phyloP scores from a whole-genome alignment of 768 basidiomycete genomes.

The Boletus vinaceobasis region DNA sequence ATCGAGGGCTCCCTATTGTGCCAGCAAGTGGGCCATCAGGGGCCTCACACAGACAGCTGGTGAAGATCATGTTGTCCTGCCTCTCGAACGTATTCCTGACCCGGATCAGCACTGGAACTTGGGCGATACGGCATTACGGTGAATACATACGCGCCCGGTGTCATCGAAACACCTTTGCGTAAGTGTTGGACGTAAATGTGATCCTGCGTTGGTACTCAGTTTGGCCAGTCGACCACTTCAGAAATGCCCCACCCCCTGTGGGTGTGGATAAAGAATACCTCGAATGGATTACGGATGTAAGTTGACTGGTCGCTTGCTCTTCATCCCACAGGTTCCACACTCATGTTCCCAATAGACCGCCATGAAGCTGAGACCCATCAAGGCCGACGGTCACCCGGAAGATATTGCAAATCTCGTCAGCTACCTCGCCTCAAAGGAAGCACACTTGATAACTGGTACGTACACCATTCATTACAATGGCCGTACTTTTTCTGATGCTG shows the following conservation, averaged over 20 bases:
- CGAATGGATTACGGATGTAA: not conserved
- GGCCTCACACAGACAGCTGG: constrained; percentile 38
- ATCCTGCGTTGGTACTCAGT: not conserved
- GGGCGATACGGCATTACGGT: constrained; percentile 33
- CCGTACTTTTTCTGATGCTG: not conserved
- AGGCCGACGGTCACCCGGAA: constrained; percentile 27
- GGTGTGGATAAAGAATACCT: not conserved
- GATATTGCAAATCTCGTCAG: constrained; percentile 33
- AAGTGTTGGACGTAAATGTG: not conserved
- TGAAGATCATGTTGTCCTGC: constrained; percentile 5
- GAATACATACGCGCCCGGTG: constrained; percentile 38
- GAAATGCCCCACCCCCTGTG: accelerated
- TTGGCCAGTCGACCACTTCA: not conserved
- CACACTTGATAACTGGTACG: constrained; percentile 9
- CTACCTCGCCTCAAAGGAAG: constrained; percentile 32
- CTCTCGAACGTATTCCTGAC: not conserved
- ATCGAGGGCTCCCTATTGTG: constrained; percentile 11
- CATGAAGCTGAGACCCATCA: not conserved
- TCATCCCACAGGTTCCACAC: too few relatives aligned
- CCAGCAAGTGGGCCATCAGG: constrained; percentile 38
- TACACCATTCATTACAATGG: not conserved
- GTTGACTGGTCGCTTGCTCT: too few relatives aligned
- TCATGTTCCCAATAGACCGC: too few relatives aligned
- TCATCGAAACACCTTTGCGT: constrained; percentile 31
- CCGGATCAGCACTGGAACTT: constrained; percentile 22